Conservation (phyloP, 345 rosid species). For the Ailanthus altissimus region DNA sequence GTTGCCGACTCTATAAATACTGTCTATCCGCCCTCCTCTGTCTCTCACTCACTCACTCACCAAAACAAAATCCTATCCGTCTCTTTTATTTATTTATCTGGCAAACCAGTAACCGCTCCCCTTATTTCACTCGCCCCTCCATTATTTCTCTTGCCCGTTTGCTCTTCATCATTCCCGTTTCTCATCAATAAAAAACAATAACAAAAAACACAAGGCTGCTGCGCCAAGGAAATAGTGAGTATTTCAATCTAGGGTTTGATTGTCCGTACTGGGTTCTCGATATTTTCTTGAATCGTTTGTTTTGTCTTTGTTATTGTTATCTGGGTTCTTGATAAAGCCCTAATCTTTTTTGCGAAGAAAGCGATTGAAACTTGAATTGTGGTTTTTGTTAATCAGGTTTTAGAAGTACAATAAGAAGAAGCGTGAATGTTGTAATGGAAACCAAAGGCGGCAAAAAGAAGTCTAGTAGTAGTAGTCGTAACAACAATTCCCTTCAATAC, state of each 20-base stretch:
- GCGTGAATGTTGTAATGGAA: conserved; percentile 85
- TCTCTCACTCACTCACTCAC: not conserved
- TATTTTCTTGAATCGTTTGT: not conserved
- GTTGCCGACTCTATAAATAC: conserved; percentile 18
- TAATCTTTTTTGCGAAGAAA: not conserved
- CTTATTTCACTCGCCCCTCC: not conserved
- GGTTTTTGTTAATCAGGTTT: not conserved
- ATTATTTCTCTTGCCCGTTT: not conserved
- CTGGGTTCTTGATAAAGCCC: no score
- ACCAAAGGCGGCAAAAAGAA: conserved; percentile 64
- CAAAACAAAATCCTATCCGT: not conserved
- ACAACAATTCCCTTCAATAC: conserved; percentile 42
- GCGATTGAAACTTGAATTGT: not conserved
- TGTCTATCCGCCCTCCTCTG: not conserved
- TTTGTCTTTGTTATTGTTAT: not conserved
- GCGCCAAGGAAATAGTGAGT: not conserved
- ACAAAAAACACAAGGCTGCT: no score
- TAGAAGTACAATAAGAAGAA: conserved; percentile 25
- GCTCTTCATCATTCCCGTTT: not conserved
- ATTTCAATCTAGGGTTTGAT: not conserved
- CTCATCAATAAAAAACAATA: not conserved
- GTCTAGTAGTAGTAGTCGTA: conserved; percentile 34
- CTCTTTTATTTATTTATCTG: not conserved
- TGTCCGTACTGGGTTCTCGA: not conserved
- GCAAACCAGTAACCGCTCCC: not conserved